Evolutionary conservation across 108 stramenopile genomes (phyloP), one percentile per base, ranked within the genome.

Genomic region (Skeletonema costatum): DNA sequence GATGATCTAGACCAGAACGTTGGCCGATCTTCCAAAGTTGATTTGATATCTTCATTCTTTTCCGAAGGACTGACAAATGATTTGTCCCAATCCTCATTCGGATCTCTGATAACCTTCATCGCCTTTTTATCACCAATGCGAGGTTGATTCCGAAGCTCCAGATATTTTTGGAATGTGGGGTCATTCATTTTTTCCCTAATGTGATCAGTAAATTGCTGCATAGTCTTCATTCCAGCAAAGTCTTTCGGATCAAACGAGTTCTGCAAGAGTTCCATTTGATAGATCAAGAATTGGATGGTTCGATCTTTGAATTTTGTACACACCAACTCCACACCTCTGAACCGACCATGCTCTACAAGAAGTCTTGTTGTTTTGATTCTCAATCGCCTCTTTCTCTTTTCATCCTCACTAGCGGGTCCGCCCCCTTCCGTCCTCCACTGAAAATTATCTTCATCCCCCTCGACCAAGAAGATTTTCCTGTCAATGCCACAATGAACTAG

Each of bases 161-260:
- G 77, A 41, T 82, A 82, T 30, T 82, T 77, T 16, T 66, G 38
- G 66, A 82, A 82, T 7, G 76, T 82, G 10, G 81, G 77, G 5
- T 50, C 50, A 17, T 82, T 82, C 81, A 82, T 82, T 48, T 82
- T 42, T 12, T 59, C 39, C 66, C 77, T 67, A 35, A 82, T 78
- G 14, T 82, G 71, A 32, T 32, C 64, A 32, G 73, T 77, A 13
- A 78, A 61, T 51, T 66, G 66, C 44, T 82, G 71, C 76, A 65
- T 82, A 29, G 81, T 80, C 19, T 71, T 73, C 29, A 53, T 59
- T 21, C 68, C 62, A 35, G 31, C 50, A 35, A n/a, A 60, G 8
- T 30, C 59, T n/a, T 11, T 60, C 17, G 81, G 77, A 60, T 77
- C 58, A 33, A 82, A 82, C 12, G 76, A 67, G 29, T 33, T 11